Evolutionary conservation across 164 flowering plant genomes (phyloP).

Genomic region (Stephania cephalantha): DNA sequence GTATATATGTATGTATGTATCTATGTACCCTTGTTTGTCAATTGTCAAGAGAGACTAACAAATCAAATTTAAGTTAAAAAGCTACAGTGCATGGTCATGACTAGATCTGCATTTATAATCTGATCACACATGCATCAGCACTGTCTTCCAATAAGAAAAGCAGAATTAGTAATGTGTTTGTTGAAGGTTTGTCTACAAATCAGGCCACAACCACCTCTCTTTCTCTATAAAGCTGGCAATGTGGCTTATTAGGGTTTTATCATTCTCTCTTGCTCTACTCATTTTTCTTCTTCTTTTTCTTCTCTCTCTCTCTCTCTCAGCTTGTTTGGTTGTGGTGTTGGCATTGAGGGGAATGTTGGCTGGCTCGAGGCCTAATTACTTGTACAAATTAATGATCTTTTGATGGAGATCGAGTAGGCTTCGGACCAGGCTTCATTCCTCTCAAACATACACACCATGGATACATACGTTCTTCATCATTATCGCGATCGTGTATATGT

Average conservation of each 20-base stretch:
- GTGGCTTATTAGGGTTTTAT: constrained; percentile 16
- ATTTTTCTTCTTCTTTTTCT: neutral
- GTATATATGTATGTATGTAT: neutral
- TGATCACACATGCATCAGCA: neutral
- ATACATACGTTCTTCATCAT: neutral
- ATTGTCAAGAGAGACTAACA: neutral
- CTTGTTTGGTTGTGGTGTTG: constrained; percentile 10
- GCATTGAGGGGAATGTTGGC: constrained; percentile 54
- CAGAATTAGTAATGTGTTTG: constrained; percentile 8
- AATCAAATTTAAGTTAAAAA: neutral
- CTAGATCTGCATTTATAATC: no score
- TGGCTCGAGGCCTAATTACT: constrained; percentile 38
- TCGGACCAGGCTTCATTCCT: constrained; percentile 94
- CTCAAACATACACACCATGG: constrained; percentile 19
- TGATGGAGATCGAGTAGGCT: constrained; percentile 16
- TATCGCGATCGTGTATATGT: neutral
- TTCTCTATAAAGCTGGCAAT: constrained; percentile 2
- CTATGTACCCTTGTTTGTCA: no score
- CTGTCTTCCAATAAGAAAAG: neutral
- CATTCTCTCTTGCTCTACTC: neutral
- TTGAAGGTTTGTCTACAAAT: constrained; percentile 6
- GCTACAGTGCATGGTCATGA: no score
- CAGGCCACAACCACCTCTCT: neutral
- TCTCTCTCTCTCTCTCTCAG: no score
- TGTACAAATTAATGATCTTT: no score